phyloP scores from a whole-genome alignment of 2,329 filamentous ascomycete species.

The Ceratocystis ficicola region DNA sequence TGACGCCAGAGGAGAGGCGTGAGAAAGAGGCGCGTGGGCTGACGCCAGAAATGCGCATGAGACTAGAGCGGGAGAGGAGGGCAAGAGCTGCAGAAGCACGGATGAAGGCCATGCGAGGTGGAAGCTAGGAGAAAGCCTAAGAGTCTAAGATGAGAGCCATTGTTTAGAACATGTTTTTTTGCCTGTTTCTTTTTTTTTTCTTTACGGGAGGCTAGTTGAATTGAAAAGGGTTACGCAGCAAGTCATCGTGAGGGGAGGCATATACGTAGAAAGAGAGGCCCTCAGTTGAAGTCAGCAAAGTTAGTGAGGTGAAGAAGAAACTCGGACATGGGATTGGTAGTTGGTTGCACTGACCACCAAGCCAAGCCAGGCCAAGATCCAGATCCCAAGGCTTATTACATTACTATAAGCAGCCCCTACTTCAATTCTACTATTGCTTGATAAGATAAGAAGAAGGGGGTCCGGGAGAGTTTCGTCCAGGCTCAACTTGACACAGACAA shows the following conservation, averaged over 20 bases:
- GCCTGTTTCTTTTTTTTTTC: neutral
- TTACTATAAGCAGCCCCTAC: neutral
- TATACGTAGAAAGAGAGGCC: too few species aligned
- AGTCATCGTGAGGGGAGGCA: too few species aligned
- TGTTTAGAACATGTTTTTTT: neutral
- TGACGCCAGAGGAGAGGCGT: slow-evolving; percentile 67
- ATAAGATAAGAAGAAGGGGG: slow-evolving; percentile 8
- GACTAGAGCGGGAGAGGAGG: slow-evolving; percentile 74
- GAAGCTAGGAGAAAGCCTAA: slow-evolving; percentile 14
- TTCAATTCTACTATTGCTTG: neutral
- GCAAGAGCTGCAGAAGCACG: slow-evolving; percentile 87
- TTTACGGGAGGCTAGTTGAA: too few species aligned
- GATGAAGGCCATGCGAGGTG: slow-evolving; percentile 53
- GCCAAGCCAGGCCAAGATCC: too few species aligned
- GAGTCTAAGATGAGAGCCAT: neutral
- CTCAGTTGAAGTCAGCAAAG: too few species aligned
- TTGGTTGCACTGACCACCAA: too few species aligned
- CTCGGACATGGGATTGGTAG: too few species aligned
- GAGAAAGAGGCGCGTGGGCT: slow-evolving; percentile 76
- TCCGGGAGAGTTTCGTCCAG: neutral
- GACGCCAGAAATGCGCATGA: slow-evolving; percentile 75
- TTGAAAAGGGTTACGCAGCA: too few species aligned
- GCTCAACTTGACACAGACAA: slow-evolving; percentile 5
- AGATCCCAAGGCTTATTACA: neutral
- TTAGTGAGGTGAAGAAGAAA: too few species aligned